Evolutionary conservation across 116 monocot species (phyloP).

Genomic region (Zostera marina): DNA sequence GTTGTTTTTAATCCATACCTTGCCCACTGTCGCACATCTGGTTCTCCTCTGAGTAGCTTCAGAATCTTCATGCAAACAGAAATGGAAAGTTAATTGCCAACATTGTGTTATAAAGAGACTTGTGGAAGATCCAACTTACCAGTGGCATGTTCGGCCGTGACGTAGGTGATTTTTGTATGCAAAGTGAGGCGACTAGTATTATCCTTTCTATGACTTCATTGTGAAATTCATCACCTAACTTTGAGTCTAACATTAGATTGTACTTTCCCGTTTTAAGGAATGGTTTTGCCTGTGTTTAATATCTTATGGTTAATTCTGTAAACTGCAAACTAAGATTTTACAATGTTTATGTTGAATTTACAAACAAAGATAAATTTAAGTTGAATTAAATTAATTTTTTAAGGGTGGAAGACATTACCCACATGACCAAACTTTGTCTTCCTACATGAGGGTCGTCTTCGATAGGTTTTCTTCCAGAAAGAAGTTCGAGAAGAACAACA

Average conservation of each 20-base stretch:
- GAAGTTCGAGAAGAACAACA: constrained; percentile 82
- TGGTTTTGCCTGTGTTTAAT: constrained; percentile 45
- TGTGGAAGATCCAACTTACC: constrained; percentile 20
- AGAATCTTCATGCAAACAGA: constrained; percentile 26
- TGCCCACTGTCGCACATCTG: constrained; percentile 35
- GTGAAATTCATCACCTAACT: constrained; percentile 27
- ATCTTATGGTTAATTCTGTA: too few species aligned
- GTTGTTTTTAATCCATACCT: constrained; percentile 18
- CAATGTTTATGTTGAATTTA: too few species aligned
- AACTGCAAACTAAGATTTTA: too few species aligned
- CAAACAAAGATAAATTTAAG: too few species aligned
- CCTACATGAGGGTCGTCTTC: constrained; percentile 32
- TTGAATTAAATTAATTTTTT: too few species aligned
- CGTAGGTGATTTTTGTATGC: constrained; percentile 44
- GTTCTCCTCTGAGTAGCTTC: constrained; percentile 69
- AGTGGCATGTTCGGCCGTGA: constrained; percentile 36
- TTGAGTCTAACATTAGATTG: constrained; percentile 44
- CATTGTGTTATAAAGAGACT: neutral
- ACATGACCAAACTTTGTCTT: constrained; percentile 64
- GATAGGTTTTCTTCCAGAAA: constrained; percentile 67
- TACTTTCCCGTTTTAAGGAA: constrained; percentile 38
- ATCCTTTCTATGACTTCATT: constrained; percentile 37
- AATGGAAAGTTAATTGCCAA: too few species aligned
- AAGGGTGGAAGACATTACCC: too few species aligned
- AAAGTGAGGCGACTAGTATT: constrained; percentile 59